Evolutionary conservation across 2,329 filamentous ascomycete genomes (phyloP), one percentile per base, ranked within the genome.

Genomic region (Botryotinia calthae): DNA sequence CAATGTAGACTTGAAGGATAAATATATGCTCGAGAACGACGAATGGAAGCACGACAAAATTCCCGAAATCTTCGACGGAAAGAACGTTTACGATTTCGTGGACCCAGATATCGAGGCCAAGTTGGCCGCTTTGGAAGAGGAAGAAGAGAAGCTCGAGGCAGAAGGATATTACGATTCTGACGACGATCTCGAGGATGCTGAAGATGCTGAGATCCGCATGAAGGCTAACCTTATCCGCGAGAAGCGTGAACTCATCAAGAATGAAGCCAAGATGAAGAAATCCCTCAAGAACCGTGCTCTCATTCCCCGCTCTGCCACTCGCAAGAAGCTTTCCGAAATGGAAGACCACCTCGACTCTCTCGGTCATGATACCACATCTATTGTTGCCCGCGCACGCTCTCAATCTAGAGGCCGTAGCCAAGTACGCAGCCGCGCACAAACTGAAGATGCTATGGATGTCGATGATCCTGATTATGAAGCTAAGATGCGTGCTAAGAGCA

Each of bases 1-100:
- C 89, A 98, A 94, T 82, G 90, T 98, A 79, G 94, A 99, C 81
- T 87, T 98, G 80, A 92, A 93, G 82, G 89, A 93, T 81, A 93
- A 96, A 80, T 99, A 97, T 82, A 84, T 94, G 25, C 90, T 98
- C 75, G 93, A 92, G 76, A 89, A 98, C 81, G 89, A 92, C 59
- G 94, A 96, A 73, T 98, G 96, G 96, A 97, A 97, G 83, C 89
- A 97, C 82, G 97, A 99, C 85, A 94, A 93, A 84, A 93, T 98
- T 72, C 96, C 96, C 46, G 96, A 99, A 83, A 87, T 98, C 66
- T 92, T 95, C 82, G 91, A 98, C 81, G 96, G 96, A 83, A 95
- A 95, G 87, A 99, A 99, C 82, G 93, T 99, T 73, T 96, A 95
- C 84, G 96, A 99, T 83, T 99, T 93, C 82, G 90, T 99, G 80